Evolutionary conservation across 2,329 filamentous ascomycete genomes (phyloP), one percentile per base, ranked within the genome.

Genomic region (Clarireedia sp.): DNA sequence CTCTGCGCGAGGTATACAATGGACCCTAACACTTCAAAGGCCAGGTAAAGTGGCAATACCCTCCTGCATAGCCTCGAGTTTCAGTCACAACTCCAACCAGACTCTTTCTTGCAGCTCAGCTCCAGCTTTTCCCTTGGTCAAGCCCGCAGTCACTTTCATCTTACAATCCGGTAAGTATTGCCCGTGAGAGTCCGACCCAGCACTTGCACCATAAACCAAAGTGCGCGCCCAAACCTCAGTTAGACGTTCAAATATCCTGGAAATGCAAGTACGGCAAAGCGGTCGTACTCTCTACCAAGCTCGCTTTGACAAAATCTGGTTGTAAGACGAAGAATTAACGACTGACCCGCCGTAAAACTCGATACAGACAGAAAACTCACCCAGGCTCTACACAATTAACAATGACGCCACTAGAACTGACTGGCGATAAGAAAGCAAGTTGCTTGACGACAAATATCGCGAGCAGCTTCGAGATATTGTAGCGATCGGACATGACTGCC

Each of bases 151-250:
- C 17, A 9, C 7, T 14, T n/a, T 41, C 17, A 41, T 41, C n/a
- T 41, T 41, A 14, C 38, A 56, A 66, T 76, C 68, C 2, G 62
- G 65, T 63, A 79, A 69, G 56, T 77, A 79, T 55, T 72, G 59
- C 3, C 78, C 78, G 57, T 79, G 73, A 1, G 69, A 69, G 55
- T 75, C 73, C 5, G 60, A 45, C 0, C 76, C 75, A 0, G 65
- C 67, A 2, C 14, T 26, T 17, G 67, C 74, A 67, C 64, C 3
- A 77, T 68, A 41, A 75, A 61, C 40, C 1, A 63, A 50, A 17
- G 74, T 77, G 14, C 78, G 70, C 55, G 70, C 73, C 1, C 78
- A 77, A 3, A 71, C 69, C 66, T 80, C 78, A 0, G 73, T 72
- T 0, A 70, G 69, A 24, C 76, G 69, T 1, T 71, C 76, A 36